Base-by-base conservation (phyloP, 345 rosid species). In the Brassica cretica region DNA sequence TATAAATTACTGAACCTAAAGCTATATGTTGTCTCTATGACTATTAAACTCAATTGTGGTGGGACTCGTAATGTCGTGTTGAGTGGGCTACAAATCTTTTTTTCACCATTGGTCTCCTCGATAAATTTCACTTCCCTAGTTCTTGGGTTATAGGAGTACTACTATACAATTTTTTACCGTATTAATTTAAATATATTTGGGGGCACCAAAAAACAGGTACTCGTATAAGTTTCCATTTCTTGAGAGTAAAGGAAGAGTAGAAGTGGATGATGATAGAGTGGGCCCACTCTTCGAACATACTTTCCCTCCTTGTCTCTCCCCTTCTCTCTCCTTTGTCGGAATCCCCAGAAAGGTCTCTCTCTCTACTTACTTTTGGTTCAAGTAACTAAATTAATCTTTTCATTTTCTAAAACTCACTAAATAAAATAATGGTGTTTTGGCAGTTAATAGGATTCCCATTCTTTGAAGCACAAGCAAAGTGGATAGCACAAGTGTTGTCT, bases 201-300 rank as follows among this genome's bases (percentile, higher is more conserved):
- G 60, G 64, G 60, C 66, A 56, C 59, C 24, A 25, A 70, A 63
- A 18, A 1, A 19, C 71, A 94, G 97, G 90, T 94, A 94, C 83
- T 87, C 92, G 46, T 94, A 94, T 75, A 46, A 88, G 59, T 90
- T 90, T 74, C 97, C 97, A 65, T 94, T 90, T 82, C 98, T 94
- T 89, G 98, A 94, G 91, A 91, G 89, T 77, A 89, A 91, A 92
- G 98, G 97, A 81, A 92, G 81, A 64, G 83, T 94, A 41, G 84
- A n/a, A 74, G 89, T 92, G 10, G 97, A 92, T 80, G 97, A 92
- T 84, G 91, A 89, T 80, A 84, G 98, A 80, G 98, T 94, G 82
- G 98, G 97, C 0, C 98, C 97, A 19, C 81, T 94, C 81, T 94
- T 83, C 68, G 97, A 94, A 83, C 98, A 94, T 46, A 94, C 98